These are phyloP conservation scores for Euphorbia pulcherrima DNA, from an alignment of 345 rosid species.

Conservation along the genomic window DNA sequence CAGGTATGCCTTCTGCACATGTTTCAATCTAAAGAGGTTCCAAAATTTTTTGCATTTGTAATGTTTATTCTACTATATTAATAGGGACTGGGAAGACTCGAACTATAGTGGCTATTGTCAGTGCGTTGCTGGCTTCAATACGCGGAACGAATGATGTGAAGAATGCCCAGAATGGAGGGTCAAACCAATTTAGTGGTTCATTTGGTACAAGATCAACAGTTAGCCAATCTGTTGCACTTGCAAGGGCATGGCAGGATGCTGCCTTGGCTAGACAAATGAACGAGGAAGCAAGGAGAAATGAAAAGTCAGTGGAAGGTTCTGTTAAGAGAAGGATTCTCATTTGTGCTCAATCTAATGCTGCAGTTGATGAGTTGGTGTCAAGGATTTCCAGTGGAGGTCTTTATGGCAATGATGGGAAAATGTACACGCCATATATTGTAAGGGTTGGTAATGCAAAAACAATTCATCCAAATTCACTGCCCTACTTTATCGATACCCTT, in stretches of 20 bases:
- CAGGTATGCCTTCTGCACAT: conserved; percentile 48
- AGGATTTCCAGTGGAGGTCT: conserved; percentile 77
- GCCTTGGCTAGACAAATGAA: conserved; percentile 79
- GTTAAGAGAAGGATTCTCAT: conserved; percentile 73
- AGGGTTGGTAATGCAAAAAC: conserved; percentile 95
- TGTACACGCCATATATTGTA: conserved; percentile 88
- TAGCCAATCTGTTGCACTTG: conserved; percentile 65
- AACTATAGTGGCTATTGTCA: conserved; percentile 86
- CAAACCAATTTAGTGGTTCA: conserved; percentile 39
- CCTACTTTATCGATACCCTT: conserved; percentile 82
- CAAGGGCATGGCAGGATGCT: conserved; percentile 96
- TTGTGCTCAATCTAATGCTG: conserved; percentile 99
- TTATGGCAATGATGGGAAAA: conserved; percentile 76
- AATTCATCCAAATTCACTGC: conserved; percentile 76
- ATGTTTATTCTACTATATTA: conserved; percentile 10
- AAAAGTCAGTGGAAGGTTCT: conserved; percentile 43
- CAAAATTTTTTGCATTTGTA: conserved; percentile 2
- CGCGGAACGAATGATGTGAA: conserved; percentile 33
- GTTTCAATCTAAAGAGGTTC: conserved; percentile 4
- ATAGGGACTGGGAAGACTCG: conserved; percentile 96
- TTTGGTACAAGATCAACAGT: conserved; percentile 46
- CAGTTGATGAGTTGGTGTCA: conserved; percentile 94
- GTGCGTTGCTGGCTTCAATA: conserved; percentile 72
- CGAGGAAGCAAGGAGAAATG: conserved; percentile 45
- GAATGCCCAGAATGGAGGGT: conserved; percentile 25